A percentile compares a stretch with the other conserved stretches of the same genome.
phyloP scores from a whole-genome alignment of 2,329 filamentous ascomycete species.

The Lomentospora prolificans region DNA sequence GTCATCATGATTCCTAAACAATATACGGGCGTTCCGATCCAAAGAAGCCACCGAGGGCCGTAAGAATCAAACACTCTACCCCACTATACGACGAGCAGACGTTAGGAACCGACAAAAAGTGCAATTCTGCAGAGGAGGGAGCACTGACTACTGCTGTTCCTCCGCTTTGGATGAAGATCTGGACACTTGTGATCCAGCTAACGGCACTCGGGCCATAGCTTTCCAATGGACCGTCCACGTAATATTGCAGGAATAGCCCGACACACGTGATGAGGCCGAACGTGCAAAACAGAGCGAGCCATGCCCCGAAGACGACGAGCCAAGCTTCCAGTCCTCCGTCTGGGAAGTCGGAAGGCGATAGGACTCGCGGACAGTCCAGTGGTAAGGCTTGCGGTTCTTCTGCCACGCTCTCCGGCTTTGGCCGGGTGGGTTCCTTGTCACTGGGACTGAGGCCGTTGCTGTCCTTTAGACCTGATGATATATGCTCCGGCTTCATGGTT shows the following conservation, averaged over 20 bases:
- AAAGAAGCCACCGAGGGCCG: slow-evolving; percentile 49
- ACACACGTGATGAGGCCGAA: slow-evolving; percentile 34
- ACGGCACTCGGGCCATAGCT: slow-evolving; percentile 40
- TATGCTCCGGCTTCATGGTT: too few species aligned
- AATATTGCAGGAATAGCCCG: slow-evolving; percentile 51
- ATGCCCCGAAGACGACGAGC: slow-evolving; percentile 42
- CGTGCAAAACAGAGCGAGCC: slow-evolving; percentile 32
- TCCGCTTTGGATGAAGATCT: slow-evolving; percentile 38
- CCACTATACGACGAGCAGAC: too few species aligned
- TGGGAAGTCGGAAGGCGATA: slow-evolving; percentile 35
- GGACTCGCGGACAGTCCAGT: neutral
- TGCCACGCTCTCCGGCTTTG: too few species aligned
- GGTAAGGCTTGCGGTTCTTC: too few species aligned
- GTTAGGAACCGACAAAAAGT: too few species aligned
- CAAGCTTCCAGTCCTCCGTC: slow-evolving; percentile 50
- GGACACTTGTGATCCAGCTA: slow-evolving; percentile 49
- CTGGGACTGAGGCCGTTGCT: too few species aligned
- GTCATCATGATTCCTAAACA: slow-evolving; percentile 60
- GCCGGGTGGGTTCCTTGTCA: too few species aligned
- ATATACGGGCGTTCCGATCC: slow-evolving; percentile 44
- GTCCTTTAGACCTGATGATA: too few species aligned
- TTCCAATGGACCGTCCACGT: slow-evolving; percentile 36
- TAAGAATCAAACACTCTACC: slow-evolving; percentile 56
- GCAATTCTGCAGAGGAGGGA: too few species aligned
- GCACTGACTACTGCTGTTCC: slow-evolving; percentile 36